Conservation (phyloP, 345 rosid species). For the Eucalyptus dawsonii region DNA sequence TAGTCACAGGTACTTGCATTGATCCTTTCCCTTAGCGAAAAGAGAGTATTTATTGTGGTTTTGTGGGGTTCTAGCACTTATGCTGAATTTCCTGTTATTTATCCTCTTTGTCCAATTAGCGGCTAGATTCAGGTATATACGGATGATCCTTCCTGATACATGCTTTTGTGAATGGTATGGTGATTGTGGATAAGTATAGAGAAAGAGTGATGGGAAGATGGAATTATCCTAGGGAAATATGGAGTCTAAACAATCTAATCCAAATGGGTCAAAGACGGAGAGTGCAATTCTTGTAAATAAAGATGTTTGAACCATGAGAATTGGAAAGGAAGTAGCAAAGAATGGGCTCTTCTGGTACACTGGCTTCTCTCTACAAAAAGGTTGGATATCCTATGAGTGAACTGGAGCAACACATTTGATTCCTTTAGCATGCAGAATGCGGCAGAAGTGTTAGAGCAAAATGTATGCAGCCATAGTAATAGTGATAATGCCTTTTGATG, state of each 20-base stretch:
- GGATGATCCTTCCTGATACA: not conserved
- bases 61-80: not conserved
- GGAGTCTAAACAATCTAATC: not conserved
- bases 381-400: not conserved
- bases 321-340: not conserved
- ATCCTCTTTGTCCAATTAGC: not conserved
- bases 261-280: not conserved
- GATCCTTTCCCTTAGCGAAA: not conserved
- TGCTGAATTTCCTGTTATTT: not conserved
- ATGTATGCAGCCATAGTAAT: not conserved
- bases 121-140: not conserved
- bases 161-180: not conserved
- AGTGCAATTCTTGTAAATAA: not conserved
- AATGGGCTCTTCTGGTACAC: not conserved
- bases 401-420: not conserved
- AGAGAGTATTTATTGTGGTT: not conserved
- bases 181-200: not conserved
- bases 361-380: not conserved
- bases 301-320: not conserved
- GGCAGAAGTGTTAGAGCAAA: not conserved
- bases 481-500: not conserved
- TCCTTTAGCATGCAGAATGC: not conserved
- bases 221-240: not conserved
- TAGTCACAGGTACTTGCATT: constrained; percentile 45
- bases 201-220: not conserved